Evolutionary conservation across 2,329 filamentous ascomycete genomes (phyloP), one percentile per base, ranked within the genome.

Genomic region (Fusarium pseudonygamai): DNA sequence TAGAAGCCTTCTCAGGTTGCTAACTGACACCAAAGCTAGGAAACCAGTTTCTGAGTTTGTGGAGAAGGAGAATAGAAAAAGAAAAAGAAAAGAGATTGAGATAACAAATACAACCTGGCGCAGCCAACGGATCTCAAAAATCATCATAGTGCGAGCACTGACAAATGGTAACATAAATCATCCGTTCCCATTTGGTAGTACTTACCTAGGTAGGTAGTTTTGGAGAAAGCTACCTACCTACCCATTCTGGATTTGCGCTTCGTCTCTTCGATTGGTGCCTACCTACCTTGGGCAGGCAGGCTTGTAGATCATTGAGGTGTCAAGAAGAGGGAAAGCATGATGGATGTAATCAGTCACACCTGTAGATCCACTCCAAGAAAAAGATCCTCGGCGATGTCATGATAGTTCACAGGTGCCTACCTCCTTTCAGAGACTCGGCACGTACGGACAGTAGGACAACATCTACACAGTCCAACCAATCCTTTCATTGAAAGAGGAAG

Each of bases 21-120:
- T 65, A 42, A 58, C 65, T 64, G 46, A 40, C 37, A 34, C 28
- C 28, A 66, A 66, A 55, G 63, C 47, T 49, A 55, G 63, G 55
- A 39, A 65, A 71, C 45, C 28, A 68, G 34, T n/a, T 58, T 53
- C 28, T 32, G 39, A 55, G 39, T 34, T 46, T 39, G 22, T 42
- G 26, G 34, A 45, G 56, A 37, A 65, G 36, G 16, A 52, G n/a
- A 24, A 50, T 12, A 50, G 22, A 24, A 15, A 34, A 15, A 26
- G 12, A 50, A 30, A 16, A 36, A 28, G 42, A 39, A 37, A 14
- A 22, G 8, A 26, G 7, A 28, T 14, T 26, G 7, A n/a, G 43
- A 18, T 13, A 39, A 28, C 20, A 53, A 26, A 28, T 26, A 53
- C 20, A 37, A 37, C 24, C 34, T 37, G 47, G n/a, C 26, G 7